Evolutionary conservation across 176 grass and related monocot genomes (phyloP), one percentile per base, ranked within the genome.

Genomic region (Raddia distichophylla): DNA sequence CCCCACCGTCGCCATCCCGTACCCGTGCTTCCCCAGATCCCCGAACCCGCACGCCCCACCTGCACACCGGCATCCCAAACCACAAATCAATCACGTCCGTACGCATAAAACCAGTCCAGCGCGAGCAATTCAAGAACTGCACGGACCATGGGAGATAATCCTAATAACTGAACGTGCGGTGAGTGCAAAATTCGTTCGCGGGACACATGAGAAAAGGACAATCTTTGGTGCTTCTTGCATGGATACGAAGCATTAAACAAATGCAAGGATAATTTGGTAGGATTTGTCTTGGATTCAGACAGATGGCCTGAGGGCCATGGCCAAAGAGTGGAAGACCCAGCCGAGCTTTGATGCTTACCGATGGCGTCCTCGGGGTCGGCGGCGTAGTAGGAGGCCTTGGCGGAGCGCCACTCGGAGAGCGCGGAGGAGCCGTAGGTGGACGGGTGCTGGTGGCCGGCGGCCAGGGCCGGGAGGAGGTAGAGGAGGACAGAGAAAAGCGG

Each of bases 1-100:
- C 61, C 96, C 96, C 71, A 90, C 96, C 71, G 92, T 99, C 43
- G 91, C 84, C 96, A 95, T 93, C 67, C 96, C 96, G 50, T 99
- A 99, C 10, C 96, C 96, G 58, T 89, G 83, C 85, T 92, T 95
- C 37, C 93, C 91, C 87, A 99, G 87, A 91, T 99, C 91, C 55
- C 93, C 96, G 84, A 91, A 99, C 60, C 96, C 96, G 73, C 96
- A 99, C 33, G 96, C 96, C 8, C 96, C 96, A 73, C 84, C 96
- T 99, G 91, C 60, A 77, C 42, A 12, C 48, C 70, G 45, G 27
- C 83, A 77, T 4, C 43, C 10, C 81, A 61, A 19, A 87, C 8
- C 49, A 77, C 12, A 56, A 55, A 45, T 54, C 57, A 82, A 6
- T 67, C 27, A 61, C 18, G 47, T 11, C 5, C 45, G 40, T 32